Conservation (phyloP, 129 eudicot genomes). For the Arctium lappa region DNA sequence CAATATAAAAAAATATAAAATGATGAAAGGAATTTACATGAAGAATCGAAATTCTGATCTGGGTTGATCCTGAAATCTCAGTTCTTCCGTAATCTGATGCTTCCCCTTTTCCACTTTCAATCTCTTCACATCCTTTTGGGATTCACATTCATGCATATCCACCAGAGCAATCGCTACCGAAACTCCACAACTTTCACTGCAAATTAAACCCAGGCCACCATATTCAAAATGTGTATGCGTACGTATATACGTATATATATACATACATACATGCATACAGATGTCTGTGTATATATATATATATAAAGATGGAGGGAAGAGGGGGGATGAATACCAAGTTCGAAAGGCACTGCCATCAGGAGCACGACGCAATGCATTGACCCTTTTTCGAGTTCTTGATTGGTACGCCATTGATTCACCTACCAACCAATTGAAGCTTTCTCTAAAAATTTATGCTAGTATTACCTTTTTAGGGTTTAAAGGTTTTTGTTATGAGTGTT, state of each 20-base stretch:
- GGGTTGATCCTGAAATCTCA: conserved; percentile 46
- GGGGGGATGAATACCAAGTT: conserved; percentile 33
- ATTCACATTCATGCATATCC: conserved; percentile 57
- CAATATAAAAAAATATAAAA: neutral
- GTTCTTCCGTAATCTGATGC: neutral
- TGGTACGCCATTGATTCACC: conserved; percentile 35
- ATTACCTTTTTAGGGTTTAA: conserved; percentile 2
- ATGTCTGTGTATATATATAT: neutral
- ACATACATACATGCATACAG: neutral
- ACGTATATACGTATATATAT: no score
- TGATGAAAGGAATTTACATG: conserved; percentile 29
- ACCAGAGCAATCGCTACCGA: conserved; percentile 47
- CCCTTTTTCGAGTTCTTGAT: conserved; percentile 47
- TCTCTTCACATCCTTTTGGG: conserved; percentile 30
- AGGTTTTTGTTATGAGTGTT: neutral
- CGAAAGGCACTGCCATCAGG: conserved; percentile 66
- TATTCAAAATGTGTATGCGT: neutral
- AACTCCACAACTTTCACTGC: conserved; percentile 48
- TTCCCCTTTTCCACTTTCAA: conserved; percentile 15
- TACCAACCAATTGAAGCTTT: neutral
- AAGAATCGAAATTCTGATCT: conserved; percentile 63
- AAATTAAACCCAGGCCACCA: neutral
- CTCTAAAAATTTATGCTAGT: neutral
- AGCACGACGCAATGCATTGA: conserved; percentile 53
- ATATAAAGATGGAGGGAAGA: neutral